phyloP scores from a whole-genome alignment of 805 yeast species.

The Hanseniaspora vineae region DNA sequence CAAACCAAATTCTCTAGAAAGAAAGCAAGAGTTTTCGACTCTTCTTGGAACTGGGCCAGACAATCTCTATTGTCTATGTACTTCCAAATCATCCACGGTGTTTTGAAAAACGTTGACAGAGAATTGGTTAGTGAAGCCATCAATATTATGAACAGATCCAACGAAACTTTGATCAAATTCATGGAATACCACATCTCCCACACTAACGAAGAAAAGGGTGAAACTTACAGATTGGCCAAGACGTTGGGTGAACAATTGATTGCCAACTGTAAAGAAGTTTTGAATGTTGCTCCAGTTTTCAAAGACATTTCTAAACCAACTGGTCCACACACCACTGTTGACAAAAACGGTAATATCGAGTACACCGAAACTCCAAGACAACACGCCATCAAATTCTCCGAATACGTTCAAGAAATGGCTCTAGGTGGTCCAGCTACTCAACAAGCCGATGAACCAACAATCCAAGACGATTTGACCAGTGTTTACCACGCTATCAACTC shows the following conservation, averaged over 20 bases:
- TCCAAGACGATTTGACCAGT: conserved; percentile 73
- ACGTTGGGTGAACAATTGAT: conserved; percentile 84
- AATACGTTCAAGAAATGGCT: conserved; percentile 93
- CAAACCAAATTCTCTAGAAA: conserved; percentile 79
- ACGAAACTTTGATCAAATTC: conserved; percentile 83
- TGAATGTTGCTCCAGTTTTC: conserved; percentile 74
- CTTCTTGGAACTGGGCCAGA: conserved; percentile 99
- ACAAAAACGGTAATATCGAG: conserved; percentile 72
- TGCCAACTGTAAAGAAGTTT: conserved; percentile 86
- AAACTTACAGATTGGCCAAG: conserved; percentile 83
- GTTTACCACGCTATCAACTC: conserved; percentile 72
- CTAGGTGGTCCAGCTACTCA: conserved; percentile 80
- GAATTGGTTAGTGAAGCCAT: conserved; percentile 95
- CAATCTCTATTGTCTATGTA: conserved; percentile 91
- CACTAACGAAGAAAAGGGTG: conserved; percentile 72
- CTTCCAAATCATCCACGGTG: conserved; percentile 92
- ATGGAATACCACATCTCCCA: conserved; percentile 71
- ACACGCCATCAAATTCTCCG: conserved; percentile 86
- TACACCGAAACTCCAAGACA: conserved; percentile 82
- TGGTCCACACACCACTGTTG: conserved; percentile 85
- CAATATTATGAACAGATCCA: conserved; percentile 94
- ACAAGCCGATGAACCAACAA: conserved; percentile 49
- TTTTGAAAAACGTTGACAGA: conserved; percentile 79
- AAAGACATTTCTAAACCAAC: conserved; percentile 91
- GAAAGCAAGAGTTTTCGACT: conserved; percentile 93